Base-by-base conservation (phyloP, 805 yeast genomes). In the Candida quercuum region DNA sequence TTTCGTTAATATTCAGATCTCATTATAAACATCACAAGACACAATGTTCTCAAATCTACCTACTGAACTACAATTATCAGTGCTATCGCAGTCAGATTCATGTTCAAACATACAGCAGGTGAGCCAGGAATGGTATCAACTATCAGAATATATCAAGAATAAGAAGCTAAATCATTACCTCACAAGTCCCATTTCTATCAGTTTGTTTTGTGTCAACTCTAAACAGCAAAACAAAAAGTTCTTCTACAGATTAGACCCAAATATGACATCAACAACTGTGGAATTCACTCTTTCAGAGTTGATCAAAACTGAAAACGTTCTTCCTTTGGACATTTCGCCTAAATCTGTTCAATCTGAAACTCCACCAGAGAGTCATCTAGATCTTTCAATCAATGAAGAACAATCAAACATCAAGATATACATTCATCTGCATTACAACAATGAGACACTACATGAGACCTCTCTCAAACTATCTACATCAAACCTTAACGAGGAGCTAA, bases 341-440 rank as follows among this genome's bases (percentile, higher is more conserved):
- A 32, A 40, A 21, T 36, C 37, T 18, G 29, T 25, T 12, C 17
- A 23, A 6, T 15, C 5, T 13, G 26, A 28, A 18, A 31, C 19
- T 19, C 14, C 13, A 3, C 24, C 33, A 15, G 24, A 14, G 2
- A 36, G 34, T 16, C 51, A 47, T 27, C 28, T 47, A 13, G 51
- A 47, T 19, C 26, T 47, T 7, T 7, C 41, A 16, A 9, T 47
- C 3, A 44, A 45, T 21, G 47, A 45, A 22, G 49, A 47, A 16
- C 47, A 41, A 28, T 25, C 43, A 0, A 26, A 24, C 2, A 32
- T 42, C 8, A 43, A 46, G 21, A 6, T 45, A 4, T 37, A 40
- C n/a, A 13, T 40, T 3, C 38, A 36, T 5, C 15, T 45, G 12
- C 36, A 31, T 17, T 27, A 30, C 9, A 36, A 35, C 11, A 38